Evolutionary conservation across 257 asterid genomes (phyloP), one percentile per base, ranked within the genome.

Genomic region (Primulina tabacum): DNA sequence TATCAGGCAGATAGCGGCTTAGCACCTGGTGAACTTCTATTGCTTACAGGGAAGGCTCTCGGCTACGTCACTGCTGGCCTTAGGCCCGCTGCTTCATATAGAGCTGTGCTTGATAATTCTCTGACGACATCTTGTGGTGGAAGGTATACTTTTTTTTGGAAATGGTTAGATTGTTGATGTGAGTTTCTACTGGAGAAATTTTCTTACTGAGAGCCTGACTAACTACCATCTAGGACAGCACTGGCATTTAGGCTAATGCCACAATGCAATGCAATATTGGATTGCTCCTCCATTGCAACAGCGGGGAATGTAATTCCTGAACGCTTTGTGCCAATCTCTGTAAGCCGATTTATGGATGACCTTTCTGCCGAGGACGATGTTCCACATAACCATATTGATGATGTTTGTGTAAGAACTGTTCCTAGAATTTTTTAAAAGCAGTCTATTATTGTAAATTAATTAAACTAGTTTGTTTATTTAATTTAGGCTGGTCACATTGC

Each of bases 261-360:
- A 60, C 99, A 87, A 76, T 81, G 92, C 87, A 93, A 85, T 78
- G 99, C 99, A 35, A 70, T 93, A 71, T 77, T 93, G 78, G 99
- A 93, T 76, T 93, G 96, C 77, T 76, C 89, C 70, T 90, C 91
- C 2, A 77, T 93, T 79, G 86, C 96, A 38, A 89, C 90, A 71
- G 99, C 96, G 80, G 99, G 99, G 72, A 96, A 93, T 76, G 88
- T 80, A 72, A 86, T 90, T 76, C 95, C 99, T 62, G 97, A 90
- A 63, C 85, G 90, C 84, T 93, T 81, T 65, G 84, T 81, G 76
- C 95, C 97, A 64, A 78, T 93, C 78, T 86, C 99, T 73, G 97
- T 87, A 24, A 86, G 92, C 88, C 96, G 86, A 86, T 90, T 93
- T 77, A 83, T 93, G 96, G 97, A 89, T 78, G 96, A 87, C 75